Evolutionary conservation across 106 monocot species (phyloP).

Genomic region (Vanilla planifolia): DNA sequence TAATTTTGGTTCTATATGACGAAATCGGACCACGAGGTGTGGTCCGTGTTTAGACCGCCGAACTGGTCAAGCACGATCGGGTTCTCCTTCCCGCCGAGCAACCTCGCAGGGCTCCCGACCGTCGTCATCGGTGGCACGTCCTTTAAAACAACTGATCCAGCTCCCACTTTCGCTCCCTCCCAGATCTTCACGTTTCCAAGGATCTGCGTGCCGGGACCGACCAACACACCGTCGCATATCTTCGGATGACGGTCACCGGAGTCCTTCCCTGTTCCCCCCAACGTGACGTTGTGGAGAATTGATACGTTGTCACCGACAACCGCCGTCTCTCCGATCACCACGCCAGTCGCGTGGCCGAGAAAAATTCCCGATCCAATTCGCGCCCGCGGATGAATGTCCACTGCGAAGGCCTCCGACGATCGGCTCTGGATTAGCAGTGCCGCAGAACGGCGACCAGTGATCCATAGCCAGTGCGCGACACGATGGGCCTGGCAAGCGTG

Average conservation of each 20-base stretch:
- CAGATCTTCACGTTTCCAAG: slow-evolving; percentile 54
- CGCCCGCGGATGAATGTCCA: slow-evolving; percentile 76
- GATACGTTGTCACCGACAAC: slow-evolving; percentile 56
- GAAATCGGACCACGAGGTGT: slow-evolving; percentile 55
- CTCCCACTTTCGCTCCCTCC: slow-evolving; percentile 57
- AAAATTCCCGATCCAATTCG: slow-evolving; percentile 44
- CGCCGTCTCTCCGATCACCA: slow-evolving; percentile 76
- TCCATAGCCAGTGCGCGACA: slow-evolving; percentile 46
- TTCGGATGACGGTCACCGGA: slow-evolving; percentile 65
- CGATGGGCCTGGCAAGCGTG: slow-evolving; percentile 50
- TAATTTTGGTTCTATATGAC: slow-evolving; percentile 13
- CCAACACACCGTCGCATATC: slow-evolving; percentile 56
- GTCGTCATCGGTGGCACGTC: slow-evolving; percentile 49
- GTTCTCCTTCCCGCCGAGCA: slow-evolving; percentile 25
- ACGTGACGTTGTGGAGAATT: slow-evolving; percentile 57
- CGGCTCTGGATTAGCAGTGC: slow-evolving; percentile 53
- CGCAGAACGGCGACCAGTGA: slow-evolving; percentile 18
- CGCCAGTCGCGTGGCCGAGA: slow-evolving; percentile 71
- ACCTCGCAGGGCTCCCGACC: slow-evolving; percentile 42
- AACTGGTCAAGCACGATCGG: slow-evolving; percentile 15
- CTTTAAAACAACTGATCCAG: slow-evolving; percentile 65
- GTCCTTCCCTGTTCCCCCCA: slow-evolving; percentile 67
- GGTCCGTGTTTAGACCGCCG: slow-evolving; percentile 44
- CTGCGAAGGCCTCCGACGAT: slow-evolving; percentile 49
- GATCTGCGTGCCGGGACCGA: slow-evolving; percentile 57